Base-by-base conservation (phyloP, 805 yeast genomes). In the Danielozyma ontarioensis region DNA sequence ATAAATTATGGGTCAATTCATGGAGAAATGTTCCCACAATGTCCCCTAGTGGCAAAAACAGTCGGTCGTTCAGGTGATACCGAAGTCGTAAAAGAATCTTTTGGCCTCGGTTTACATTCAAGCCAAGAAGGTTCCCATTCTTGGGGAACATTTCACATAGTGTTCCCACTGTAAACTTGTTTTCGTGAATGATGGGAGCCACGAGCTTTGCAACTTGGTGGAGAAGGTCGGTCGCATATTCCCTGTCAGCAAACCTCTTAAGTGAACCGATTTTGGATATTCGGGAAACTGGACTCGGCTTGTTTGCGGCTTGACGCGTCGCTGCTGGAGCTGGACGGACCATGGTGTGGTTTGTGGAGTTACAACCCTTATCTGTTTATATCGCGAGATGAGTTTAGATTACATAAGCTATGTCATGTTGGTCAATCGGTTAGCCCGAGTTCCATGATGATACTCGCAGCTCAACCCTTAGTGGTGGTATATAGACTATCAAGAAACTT, bases 101-200 rank as follows among this genome's bases (percentile, higher is more conserved):
- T 38, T 63, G 63, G 1, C 97, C 97, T 5, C 59, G 58, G 51
- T 86, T 86, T 5, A 87, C 87, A 55, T 90, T 90, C 42, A 88
- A 59, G 0, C 97, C 97, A 10, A 89, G 59, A 14, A 90, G 59
- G 12, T 68, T 57, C 2, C 72, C 64, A 47, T 74, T 68, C 40
- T 72, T 79, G 3, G 97, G 97, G 41, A 65, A 82, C 74, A 90
- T 84, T 55, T 90, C 97, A 41, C 83, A 74, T 12, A 90, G 54
- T 0, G 72, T 60, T 0, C 77, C 78, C 2, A 89, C 90, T 33
- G 72, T 75, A 51, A 84, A 75, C 3, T 73, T 69, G 39, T 78
- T 70, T 27, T 74, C 74, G 37, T 76, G 73, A 79, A 90, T 84
- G 33, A 90, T 58, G 3, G 95, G 96, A 2, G 89, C 79, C 11